These are phyloP conservation scores for Takashimella koratensis DNA, from an alignment of 1,284 basidiomycete species.

Conservation along the genomic window DNA sequence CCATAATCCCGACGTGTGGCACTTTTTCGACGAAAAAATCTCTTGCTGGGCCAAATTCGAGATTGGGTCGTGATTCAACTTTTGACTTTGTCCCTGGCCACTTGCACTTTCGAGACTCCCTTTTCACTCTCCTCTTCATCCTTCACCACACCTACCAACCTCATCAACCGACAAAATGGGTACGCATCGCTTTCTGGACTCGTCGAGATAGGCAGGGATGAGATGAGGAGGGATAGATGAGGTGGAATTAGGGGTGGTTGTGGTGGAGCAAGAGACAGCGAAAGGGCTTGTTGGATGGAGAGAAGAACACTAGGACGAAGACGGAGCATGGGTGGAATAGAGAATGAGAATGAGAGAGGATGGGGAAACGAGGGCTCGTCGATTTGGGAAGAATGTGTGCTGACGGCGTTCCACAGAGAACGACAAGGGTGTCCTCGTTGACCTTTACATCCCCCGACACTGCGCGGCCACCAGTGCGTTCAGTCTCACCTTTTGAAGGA, in stretches of 20 bases:
- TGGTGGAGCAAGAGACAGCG: not conserved
- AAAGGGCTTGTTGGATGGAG: not conserved
- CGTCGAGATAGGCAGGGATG: not conserved
- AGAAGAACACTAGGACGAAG: not conserved
- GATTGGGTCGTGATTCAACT: not conserved
- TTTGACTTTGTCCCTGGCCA: constrained; percentile 1
- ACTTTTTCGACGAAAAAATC: not conserved
- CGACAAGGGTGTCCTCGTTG: constrained; percentile 89
- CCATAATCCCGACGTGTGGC: not conserved
- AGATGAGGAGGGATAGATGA: not conserved
- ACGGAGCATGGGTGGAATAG: not conserved
- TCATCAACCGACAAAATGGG: constrained; percentile 36
- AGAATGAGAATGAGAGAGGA: constrained; percentile 18
- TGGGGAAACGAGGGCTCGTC: too few relatives aligned
- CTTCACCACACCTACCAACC: constrained; percentile 4
- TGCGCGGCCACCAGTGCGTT: constrained; percentile 89
- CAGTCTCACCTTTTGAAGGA: too few relatives aligned
- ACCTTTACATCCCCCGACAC: constrained; percentile 99
- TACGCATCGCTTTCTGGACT: constrained; percentile 1
- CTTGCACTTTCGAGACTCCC: too few relatives aligned
- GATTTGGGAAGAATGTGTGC: not conserved
- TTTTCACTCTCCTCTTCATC: too few relatives aligned
- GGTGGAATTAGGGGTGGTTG: not conserved
- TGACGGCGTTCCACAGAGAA: constrained; percentile 22
- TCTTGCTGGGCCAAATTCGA: not conserved